These are phyloP conservation scores for Bifiguratus adelaidae DNA, from an alignment of 192 early-diverging fungal genomes.

Conservation along the genomic window DNA sequence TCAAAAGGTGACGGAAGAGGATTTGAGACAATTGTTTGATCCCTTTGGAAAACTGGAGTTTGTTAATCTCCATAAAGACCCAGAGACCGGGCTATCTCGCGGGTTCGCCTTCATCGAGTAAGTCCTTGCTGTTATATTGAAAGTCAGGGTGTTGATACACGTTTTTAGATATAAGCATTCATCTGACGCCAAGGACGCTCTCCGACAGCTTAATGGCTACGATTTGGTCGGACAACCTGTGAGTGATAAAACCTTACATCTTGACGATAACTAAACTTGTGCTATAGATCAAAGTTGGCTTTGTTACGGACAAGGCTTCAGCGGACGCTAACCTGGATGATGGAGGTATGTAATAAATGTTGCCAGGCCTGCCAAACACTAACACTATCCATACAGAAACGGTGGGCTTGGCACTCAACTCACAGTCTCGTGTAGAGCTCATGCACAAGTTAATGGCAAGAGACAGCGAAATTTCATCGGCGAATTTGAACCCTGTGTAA, in stretches of 20 bases:
- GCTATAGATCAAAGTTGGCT: constrained; percentile 61
- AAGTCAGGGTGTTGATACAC: not conserved
- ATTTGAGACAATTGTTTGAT: constrained; percentile 73
- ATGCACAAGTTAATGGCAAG: constrained; percentile 74
- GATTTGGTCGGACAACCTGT: constrained; percentile 65
- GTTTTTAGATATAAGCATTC: constrained; percentile 47
- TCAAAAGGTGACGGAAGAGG: constrained; percentile 55
- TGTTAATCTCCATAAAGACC: constrained; percentile 69
- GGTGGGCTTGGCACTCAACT: constrained; percentile 53
- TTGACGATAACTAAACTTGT: not conserved
- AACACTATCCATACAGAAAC: constrained; percentile 21
- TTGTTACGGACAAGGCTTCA: constrained; percentile 52
- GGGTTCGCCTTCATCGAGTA: constrained; percentile 79
- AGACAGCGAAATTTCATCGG: constrained; percentile 24
- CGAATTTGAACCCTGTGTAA: constrained; percentile 24
- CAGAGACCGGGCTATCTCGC: constrained; percentile 58
- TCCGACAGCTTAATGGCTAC: constrained; percentile 76
- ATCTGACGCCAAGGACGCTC: constrained; percentile 64
- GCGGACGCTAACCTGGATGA: constrained; percentile 32
- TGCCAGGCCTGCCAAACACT: not conserved
- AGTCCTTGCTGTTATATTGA: constrained; percentile 2
- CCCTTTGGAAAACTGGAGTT: constrained; percentile 77
- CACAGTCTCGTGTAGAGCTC: constrained; percentile 58
- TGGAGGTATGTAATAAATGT: constrained; percentile 21
- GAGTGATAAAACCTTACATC: constrained; percentile 7